A percentile compares a stretch with the other conserved stretches of the same genome.
Evolutionary conservation across 805 yeast species (phyloP).

Genomic region (Vanderwaltozyma yarrowii): DNA sequence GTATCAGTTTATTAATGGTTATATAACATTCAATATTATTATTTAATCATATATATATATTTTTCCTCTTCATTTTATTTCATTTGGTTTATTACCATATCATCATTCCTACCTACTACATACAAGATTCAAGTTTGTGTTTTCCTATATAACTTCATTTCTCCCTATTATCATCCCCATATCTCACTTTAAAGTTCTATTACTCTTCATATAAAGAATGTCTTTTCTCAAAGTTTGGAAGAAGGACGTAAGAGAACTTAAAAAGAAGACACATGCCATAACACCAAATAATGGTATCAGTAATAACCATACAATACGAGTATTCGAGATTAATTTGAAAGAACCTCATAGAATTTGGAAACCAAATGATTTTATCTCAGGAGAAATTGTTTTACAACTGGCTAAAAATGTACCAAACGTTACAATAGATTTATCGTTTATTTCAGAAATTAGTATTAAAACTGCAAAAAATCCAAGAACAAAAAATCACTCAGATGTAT

Average conservation of each 20-base stretch:
- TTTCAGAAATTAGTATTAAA: slow-evolving; percentile 48
- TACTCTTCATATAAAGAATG: background rate
- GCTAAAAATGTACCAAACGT: slow-evolving; percentile 44
- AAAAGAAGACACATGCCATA: background rate
- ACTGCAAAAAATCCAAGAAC: slow-evolving; percentile 40
- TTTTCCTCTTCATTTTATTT: no score
- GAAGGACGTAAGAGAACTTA: background rate
- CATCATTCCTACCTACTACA: no score
- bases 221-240: background rate
- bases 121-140: no score
- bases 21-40: no score
- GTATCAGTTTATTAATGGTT: no score
- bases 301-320: background rate
- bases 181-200: no score
- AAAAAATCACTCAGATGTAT: slow-evolving; percentile 35
- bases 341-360: slow-evolving; percentile 36
- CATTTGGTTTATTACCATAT: no score
- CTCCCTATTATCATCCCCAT: no score
- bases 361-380: slow-evolving; percentile 72
- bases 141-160: no score
- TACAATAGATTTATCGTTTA: slow-evolving; percentile 40
- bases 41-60: no score
- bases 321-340: background rate
- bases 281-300: background rate
- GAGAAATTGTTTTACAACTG: slow-evolving; percentile 48